Evolutionary conservation across 2,329 filamentous ascomycete genomes (phyloP), one percentile per base, ranked within the genome.

Genomic region (Colletotrichum noveboracense): DNA sequence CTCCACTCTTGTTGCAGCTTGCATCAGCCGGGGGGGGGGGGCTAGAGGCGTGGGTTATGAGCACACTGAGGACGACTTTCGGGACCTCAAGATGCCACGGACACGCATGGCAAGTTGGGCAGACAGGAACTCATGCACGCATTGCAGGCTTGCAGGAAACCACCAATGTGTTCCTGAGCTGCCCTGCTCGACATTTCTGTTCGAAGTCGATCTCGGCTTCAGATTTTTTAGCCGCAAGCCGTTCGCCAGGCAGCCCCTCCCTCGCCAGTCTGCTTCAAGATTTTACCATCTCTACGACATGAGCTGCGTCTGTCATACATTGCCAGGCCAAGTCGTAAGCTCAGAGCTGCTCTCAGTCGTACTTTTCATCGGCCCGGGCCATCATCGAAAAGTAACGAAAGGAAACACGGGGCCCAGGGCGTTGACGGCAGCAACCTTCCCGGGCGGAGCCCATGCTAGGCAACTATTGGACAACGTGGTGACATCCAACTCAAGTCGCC

Each of bases 1-100:
- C 38, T 13, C 69, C 69, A 64, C 69, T 24, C 48, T 24, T 52
- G 26, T 43, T 67, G 73, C 73, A 75, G 64, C 56, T 68, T 68
- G 69, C 69, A 67, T 64, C 62, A 36, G 38, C 55, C 28, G 36
- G 52, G 16, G 28, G 26, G 26, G 26, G 26, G 32, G 34, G 4
- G 32, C 26, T 48, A 30, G 34, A 28, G 24, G 38, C 26, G 24
- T 48, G 66, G 21, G 48, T 28, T 30, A 28, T 48, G 24, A 55
- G 13, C 30, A 38, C 36, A 55, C 55, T 38, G 26, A 28, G 61
- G 55, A 21, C 21, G 26, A 32, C 26, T 21, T 34, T 12, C 30
- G 43, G 65, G 62, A 30, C 62, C 34, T 67, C n/a, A 21, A 12
- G 30, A 34, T 64, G 32, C 32, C 24, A 21, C 21, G 13, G 21